Base-by-base conservation (phyloP, 1,284 basidiomycete species). In the Coniferiporia weirii region DNA sequence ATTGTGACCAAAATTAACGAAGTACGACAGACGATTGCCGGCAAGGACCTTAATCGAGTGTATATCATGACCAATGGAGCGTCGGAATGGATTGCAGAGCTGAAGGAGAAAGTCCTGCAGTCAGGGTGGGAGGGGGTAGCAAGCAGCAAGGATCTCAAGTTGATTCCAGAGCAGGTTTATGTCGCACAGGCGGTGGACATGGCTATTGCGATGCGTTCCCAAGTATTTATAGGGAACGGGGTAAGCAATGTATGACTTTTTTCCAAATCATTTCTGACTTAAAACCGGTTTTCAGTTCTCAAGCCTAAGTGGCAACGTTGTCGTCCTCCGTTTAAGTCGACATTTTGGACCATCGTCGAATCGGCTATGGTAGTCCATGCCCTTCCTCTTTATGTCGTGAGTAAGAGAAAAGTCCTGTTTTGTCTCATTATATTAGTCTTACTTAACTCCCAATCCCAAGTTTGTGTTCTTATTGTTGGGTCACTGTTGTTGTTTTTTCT, bases 201-300 rank as follows among this genome's bases (percentile, higher is more conserved):
- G 69, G 74, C 74, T 56, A 68, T 77, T 36, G 74, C 71, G 3
- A 65, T 72, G 36, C 63, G 75, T 35, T 68, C 74, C 0, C 74
- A 74, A 12, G 72, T 76, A 47, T 76, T 76, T 64, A 71, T 77
- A 13, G 75, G 76, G 1, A 77, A 76, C 58, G 76, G 75, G 62
- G 74, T 76, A 64, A 69, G 74, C 38, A 10, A 40, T 3, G 15
- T 1, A 15, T 40, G 12, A 3, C 38, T 12, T 15, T 2, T 15
- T 40, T 12, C 8, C 38, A 40, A 10, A 4, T 10, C 2, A 40
- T 40, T 40, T 10, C 15, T 40, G 38, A 40, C 8, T 27, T 27
- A 27, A 27, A 7, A 40, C 3, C 15, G 27, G 27, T 15, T 40
- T 40, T 15, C 15, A 70, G 69, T 70, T 69, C 55, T 70, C 69